These are phyloP conservation scores for Ramichloridium luteum DNA, from an alignment of 2,329 filamentous ascomycete species.

Conservation along the genomic window DNA sequence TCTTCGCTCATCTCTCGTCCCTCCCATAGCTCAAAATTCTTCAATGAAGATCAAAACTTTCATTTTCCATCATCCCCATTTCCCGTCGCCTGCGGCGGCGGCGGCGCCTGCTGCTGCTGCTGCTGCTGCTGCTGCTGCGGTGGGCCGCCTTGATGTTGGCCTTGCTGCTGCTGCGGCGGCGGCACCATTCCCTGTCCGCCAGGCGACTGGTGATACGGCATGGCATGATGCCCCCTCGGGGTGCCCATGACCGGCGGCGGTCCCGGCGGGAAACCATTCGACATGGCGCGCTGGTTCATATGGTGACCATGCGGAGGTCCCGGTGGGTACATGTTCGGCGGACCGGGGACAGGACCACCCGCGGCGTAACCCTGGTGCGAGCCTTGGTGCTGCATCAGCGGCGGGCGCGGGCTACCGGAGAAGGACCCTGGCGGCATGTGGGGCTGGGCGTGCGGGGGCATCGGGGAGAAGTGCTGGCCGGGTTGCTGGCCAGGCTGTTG, in stretches of 20 bases:
- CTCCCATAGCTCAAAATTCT: too few species aligned
- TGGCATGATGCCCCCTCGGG: slow-evolving; percentile 22
- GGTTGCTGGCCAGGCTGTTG: too few species aligned
- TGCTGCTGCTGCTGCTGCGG: too few species aligned
- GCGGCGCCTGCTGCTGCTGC: too few species aligned
- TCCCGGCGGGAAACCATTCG: slow-evolving; percentile 18
- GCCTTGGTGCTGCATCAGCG: slow-evolving; percentile 88
- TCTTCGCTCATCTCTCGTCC: too few species aligned
- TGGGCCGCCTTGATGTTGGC: too few species aligned
- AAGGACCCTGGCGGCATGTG: slow-evolving; percentile 48
- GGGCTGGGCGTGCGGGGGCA: slow-evolving; percentile 53
- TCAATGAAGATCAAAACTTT: too few species aligned
- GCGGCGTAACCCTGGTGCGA: slow-evolving; percentile 68
- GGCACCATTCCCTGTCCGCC: slow-evolving; percentile 15
- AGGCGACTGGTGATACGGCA: slow-evolving; percentile 19
- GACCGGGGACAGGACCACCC: slow-evolving; percentile 14
- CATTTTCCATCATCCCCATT: too few species aligned
- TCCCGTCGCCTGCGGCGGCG: too few species aligned
- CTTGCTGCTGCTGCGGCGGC: too few species aligned
- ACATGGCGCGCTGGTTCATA: slow-evolving; percentile 20
- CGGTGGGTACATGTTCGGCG: slow-evolving; percentile 16
- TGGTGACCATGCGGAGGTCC: slow-evolving; percentile 13
- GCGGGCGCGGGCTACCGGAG: slow-evolving; percentile 71
- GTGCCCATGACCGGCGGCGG: slow-evolving; percentile 11
- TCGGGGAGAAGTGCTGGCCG: slow-evolving; percentile 62